A percentile compares a stretch with the other conserved stretches of the same genome.
Evolutionary conservation across 2,329 filamentous ascomycete genomes (phyloP).

Genomic region (Neopestalotiopsis sp.): DNA sequence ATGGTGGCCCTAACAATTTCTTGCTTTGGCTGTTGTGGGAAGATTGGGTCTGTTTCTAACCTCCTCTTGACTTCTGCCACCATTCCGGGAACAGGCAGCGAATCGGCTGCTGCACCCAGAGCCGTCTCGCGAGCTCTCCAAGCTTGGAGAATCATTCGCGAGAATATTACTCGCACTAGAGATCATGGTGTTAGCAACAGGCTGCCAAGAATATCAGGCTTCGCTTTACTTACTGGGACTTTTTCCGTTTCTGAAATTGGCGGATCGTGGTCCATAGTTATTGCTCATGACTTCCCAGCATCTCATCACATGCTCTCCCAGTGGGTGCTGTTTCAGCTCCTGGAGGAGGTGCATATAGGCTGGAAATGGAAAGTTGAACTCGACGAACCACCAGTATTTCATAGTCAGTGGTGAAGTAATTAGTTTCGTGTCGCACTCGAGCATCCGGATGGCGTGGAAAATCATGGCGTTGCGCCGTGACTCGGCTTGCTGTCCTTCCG

Average conservation of each 20-base stretch:
- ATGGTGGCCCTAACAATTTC: not conserved
- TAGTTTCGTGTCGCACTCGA: constrained; percentile 43
- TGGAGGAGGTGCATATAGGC: constrained; percentile 46
- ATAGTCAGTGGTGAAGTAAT: constrained; percentile 34
- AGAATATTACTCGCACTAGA: not conserved
- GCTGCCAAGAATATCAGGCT: too few species aligned
- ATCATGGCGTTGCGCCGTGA: constrained; percentile 35
- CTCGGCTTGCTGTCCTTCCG: constrained; percentile 30
- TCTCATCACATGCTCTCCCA: constrained; percentile 32
- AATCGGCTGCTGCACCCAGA: not conserved
- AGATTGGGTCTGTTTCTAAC: not conserved
- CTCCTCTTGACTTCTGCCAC: not conserved
- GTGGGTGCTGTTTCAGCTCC: constrained; percentile 30
- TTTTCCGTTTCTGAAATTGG: not conserved
- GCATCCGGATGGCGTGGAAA: constrained; percentile 35
- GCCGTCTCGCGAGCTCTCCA: constrained; percentile 12
- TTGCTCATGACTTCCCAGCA: constrained; percentile 51
- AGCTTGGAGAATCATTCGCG: constrained; percentile 5
- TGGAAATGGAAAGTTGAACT: constrained; percentile 44
- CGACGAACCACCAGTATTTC: constrained; percentile 42
- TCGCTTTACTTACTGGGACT: not conserved
- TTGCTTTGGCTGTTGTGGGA: not conserved
- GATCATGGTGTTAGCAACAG: not conserved
- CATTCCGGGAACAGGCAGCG: not conserved
- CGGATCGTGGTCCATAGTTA: constrained; percentile 45